phyloP scores from a whole-genome alignment of 345 rosid genomes.

The Linum usitatissimum region DNA sequence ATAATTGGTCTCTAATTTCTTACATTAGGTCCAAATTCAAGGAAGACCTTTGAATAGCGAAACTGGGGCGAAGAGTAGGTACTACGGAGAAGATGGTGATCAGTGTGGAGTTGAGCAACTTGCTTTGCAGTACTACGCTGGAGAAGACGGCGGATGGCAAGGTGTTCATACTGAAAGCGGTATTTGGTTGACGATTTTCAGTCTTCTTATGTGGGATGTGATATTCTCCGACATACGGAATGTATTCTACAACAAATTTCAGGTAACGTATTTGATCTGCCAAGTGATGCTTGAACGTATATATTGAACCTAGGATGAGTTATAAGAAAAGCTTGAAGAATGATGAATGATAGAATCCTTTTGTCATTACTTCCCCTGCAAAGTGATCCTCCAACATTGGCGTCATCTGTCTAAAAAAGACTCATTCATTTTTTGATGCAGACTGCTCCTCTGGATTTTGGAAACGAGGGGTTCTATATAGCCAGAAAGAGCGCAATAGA shows the following conservation, averaged over 20 bases:
- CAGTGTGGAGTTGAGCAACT: conserved; percentile 95
- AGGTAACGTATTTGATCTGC: conserved; percentile 31
- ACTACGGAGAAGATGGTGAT: conserved; percentile 80
- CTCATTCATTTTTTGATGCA: conserved; percentile 22
- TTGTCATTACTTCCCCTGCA: neutral
- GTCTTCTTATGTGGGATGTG: conserved; percentile 86
- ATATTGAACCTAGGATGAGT: neutral
- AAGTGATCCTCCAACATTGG: neutral
- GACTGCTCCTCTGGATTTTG: conserved; percentile 87
- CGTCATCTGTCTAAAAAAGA: neutral
- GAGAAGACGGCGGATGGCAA: conserved; percentile 78
- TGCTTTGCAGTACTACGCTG: conserved; percentile 75
- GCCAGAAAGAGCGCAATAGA: conserved; percentile 48
- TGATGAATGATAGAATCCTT: neutral
- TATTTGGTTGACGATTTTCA: conserved; percentile 84
- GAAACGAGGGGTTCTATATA: conserved; percentile 49
- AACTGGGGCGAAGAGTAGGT: conserved; percentile 64
- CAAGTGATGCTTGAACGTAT: neutral
- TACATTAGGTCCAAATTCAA: conserved; percentile 52
- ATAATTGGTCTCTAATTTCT: conserved; percentile 6
- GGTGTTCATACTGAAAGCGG: conserved; percentile 87
- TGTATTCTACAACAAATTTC: conserved; percentile 72
- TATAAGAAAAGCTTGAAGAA: neutral
- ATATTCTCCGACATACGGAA: conserved; percentile 59
- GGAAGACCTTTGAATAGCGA: conserved; percentile 86